Percentiles rank a stretch among this genome's conserved stretches.
Conservation (phyloP, 2,329 filamentous ascomycete species). For the Paracamarosporium sp. region DNA sequence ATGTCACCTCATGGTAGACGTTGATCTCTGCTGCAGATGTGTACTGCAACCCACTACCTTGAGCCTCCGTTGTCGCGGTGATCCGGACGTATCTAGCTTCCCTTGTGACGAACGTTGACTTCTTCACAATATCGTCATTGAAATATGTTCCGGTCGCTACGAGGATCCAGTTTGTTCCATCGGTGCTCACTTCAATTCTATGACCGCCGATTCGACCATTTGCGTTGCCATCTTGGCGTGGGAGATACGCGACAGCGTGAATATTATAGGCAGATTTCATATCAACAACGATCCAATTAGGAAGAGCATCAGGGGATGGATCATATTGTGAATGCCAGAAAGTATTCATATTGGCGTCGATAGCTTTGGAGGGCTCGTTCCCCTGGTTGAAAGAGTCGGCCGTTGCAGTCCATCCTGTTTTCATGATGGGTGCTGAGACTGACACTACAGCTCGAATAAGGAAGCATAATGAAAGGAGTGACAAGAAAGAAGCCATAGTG, state of each 20-base stretch:
- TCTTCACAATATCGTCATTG: constrained; percentile 32
- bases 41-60: constrained; percentile 23
- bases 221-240: constrained; percentile 37
- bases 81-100: constrained; percentile 31
- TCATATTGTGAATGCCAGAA: constrained; percentile 45
- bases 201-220: constrained; percentile 49
- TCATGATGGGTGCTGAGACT: constrained; percentile 24
- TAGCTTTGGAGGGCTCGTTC: constrained; percentile 30
- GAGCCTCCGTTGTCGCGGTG: constrained; percentile 32
- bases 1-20: constrained; percentile 25
- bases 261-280: constrained; percentile 38
- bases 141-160: constrained; percentile 36
- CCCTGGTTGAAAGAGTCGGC: constrained; percentile 32
- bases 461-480: constrained; percentile 4
- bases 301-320: constrained; percentile 26
- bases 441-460: constrained; percentile 13
- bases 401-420: constrained; percentile 32
- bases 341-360: constrained; percentile 38
- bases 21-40: constrained; percentile 34
- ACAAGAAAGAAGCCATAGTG: constrained; percentile 10
- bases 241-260: constrained; percentile 40
- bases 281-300: constrained; percentile 42
- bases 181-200: constrained; percentile 37
- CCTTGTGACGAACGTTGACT: constrained; percentile 27
- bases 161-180: constrained; percentile 34